Evolutionary conservation across 1,139 yeast species (phyloP).

Genomic region (Geotrichum citri-aurantii): DNA sequence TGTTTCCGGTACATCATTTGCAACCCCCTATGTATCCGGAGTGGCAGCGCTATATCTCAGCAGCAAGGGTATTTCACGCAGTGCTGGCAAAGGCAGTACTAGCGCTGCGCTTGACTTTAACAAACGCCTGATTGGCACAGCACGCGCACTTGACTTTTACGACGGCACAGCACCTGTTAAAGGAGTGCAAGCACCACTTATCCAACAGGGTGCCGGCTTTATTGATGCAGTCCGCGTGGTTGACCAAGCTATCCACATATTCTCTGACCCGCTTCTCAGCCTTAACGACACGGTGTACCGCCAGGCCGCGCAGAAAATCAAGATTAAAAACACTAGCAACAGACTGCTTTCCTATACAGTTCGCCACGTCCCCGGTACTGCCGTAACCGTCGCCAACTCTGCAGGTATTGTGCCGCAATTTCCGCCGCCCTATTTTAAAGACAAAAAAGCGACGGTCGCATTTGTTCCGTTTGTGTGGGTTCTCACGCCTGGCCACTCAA

Average conservation of each 20-base stretch:
- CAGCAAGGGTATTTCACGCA: constrained; percentile 13
- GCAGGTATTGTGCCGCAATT: background rate
- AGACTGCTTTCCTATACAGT: constrained; percentile 18
- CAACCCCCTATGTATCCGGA: constrained; percentile 26
- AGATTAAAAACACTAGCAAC: constrained; percentile 19
- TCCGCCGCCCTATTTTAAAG: constrained; percentile 6
- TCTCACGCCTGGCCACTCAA: constrained; percentile 6
- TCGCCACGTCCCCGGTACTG: constrained; percentile 11
- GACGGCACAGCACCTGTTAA: constrained; percentile 4
- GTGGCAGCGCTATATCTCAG: constrained; percentile 23
- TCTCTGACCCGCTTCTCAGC: constrained; percentile 19
- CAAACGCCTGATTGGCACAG: constrained; percentile 16
- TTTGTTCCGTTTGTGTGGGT: background rate
- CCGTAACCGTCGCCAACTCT: constrained; percentile 8
- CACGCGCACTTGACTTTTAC: constrained; percentile 15
- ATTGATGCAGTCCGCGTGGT: constrained; percentile 37
- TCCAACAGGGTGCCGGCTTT: constrained; percentile 29
- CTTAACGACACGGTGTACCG: constrained; percentile 23
- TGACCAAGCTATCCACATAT: constrained; percentile 31
- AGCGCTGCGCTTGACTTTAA: constrained; percentile 12
- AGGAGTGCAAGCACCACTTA: constrained; percentile 19
- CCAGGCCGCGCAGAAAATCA: constrained; percentile 16
- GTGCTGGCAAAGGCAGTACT: constrained; percentile 2
- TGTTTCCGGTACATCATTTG: constrained; percentile 16
- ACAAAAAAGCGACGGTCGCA: background rate